Evolutionary conservation across 768 basidiomycete species (phyloP).

Genomic region (Panus rudis): DNA sequence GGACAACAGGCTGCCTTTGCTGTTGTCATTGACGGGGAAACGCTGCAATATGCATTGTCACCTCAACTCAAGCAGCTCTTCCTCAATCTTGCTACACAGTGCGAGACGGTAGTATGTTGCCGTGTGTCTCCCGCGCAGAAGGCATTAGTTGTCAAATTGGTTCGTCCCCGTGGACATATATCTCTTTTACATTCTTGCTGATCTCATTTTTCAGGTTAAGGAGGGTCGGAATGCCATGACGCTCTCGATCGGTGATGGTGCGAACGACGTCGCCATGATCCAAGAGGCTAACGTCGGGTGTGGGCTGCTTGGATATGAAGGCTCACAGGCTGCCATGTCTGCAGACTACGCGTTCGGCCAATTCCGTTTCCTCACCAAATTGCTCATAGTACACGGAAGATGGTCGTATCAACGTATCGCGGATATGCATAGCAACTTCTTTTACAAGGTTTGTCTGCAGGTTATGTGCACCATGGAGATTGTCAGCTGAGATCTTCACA

Average conservation of each 20-base stretch:
- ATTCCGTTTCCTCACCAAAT: constrained; percentile 87
- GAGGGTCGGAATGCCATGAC: constrained; percentile 96
- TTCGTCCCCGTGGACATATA: constrained; percentile 29
- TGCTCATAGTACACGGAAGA: constrained; percentile 89
- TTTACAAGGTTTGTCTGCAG: constrained; percentile 95
- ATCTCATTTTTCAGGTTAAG: constrained; percentile 59
- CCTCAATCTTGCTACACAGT: constrained; percentile 89
- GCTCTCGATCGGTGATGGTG: constrained; percentile 92
- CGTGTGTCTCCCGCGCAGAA: constrained; percentile 97
- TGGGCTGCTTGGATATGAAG: constrained; percentile 89
- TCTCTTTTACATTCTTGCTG: background rate
- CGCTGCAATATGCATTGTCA: constrained; percentile 73
- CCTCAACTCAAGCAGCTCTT: constrained; percentile 78
- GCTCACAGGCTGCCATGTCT: constrained; percentile 98
- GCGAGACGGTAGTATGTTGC: constrained; percentile 97
- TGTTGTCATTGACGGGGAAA: constrained; percentile 95
- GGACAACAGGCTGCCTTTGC: constrained; percentile 76
- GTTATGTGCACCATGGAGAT: too few species aligned
- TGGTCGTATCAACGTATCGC: constrained; percentile 97
- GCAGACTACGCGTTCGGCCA: constrained; percentile 98
- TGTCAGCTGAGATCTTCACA: constrained; percentile 20
- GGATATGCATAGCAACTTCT: constrained; percentile 97
- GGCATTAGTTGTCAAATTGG: constrained; percentile 91
- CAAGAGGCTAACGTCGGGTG: constrained; percentile 99
- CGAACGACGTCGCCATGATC: constrained; percentile 99